Percentiles rank a stretch among this genome's conserved stretches.
These are phyloP conservation scores for Phlebiopsis gigantea DNA, from an alignment of 768 basidiomycete genomes.

Conservation along the genomic window DNA sequence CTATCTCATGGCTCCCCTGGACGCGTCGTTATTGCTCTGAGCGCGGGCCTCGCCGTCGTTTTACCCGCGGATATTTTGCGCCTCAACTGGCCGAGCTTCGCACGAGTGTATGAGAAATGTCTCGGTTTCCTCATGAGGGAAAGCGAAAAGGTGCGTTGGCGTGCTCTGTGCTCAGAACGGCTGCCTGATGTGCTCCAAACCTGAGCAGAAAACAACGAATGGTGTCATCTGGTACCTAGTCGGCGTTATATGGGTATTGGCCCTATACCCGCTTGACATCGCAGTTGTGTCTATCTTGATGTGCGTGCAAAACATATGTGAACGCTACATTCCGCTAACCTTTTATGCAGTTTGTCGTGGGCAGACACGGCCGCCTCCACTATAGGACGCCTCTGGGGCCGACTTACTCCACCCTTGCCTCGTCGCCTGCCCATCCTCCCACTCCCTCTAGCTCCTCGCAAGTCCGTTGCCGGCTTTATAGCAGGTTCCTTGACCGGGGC, in stretches of 20 bases:
- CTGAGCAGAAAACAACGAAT: constrained; percentile 58
- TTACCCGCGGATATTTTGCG: constrained; percentile 73
- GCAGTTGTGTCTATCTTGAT: constrained; percentile 88
- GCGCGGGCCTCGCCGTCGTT: constrained; percentile 61
- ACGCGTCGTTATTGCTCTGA: constrained; percentile 56
- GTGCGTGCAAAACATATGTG: constrained; percentile 38
- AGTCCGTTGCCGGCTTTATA: constrained; percentile 79
- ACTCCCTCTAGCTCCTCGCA: constrained; percentile 73
- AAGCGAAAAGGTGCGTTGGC: constrained; percentile 59
- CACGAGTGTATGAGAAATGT: constrained; percentile 59
- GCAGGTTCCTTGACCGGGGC: constrained; percentile 75
- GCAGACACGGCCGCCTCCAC: constrained; percentile 94
- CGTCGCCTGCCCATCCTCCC: constrained; percentile 37
- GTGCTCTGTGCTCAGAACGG: background rate
- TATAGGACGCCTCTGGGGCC: constrained; percentile 79
- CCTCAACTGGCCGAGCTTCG: constrained; percentile 60
- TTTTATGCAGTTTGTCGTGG: constrained; percentile 76
- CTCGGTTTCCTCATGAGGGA: constrained; percentile 89
- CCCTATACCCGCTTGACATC: constrained; percentile 77
- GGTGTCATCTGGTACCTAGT: constrained; percentile 91
- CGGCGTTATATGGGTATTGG: constrained; percentile 74
- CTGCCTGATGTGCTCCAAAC: background rate
- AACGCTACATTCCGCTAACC: background rate
- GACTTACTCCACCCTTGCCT: constrained; percentile 59
- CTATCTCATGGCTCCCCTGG: constrained; percentile 39